Percentiles rank a stretch among this genome's conserved stretches.
Evolutionary conservation across 352 stramenopile genomes (phyloP).

Genomic region (Phytopythium ostracodes): DNA sequence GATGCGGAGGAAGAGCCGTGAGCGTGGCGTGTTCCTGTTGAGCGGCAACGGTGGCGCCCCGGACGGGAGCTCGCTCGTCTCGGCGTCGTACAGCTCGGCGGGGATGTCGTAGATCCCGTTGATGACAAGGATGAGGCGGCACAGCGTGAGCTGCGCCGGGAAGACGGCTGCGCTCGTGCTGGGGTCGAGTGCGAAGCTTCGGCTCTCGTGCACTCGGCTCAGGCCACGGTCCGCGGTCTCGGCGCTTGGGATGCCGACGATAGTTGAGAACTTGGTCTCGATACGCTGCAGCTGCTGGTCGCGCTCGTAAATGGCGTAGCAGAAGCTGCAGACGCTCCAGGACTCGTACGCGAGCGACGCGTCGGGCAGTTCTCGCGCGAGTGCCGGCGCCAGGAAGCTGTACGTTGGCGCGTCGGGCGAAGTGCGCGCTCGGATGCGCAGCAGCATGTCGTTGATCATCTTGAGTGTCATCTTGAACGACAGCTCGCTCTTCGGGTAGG

Average conservation of each 20-base stretch:
- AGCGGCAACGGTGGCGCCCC: not conserved
- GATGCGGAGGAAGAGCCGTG: slow-evolving; percentile 68
- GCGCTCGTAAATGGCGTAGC: slow-evolving; percentile 82
- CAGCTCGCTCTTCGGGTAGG: slow-evolving; percentile 69
- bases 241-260: slow-evolving; percentile 40
- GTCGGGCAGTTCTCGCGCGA: slow-evolving; percentile 40
- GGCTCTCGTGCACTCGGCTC: slow-evolving; percentile 40
- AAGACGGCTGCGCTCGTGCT: slow-evolving; percentile 34
- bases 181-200: slow-evolving; percentile 39
- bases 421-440: slow-evolving; percentile 54
- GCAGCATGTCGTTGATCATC: slow-evolving; percentile 83
- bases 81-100: slow-evolving; percentile 63
- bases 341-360: slow-evolving; percentile 73
- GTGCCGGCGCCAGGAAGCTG: slow-evolving; percentile 40
- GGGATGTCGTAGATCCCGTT: slow-evolving; percentile 84
- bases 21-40: slow-evolving; percentile 11
- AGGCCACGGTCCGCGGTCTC: slow-evolving; percentile 22
- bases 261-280: slow-evolving; percentile 52
- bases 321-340: slow-evolving; percentile 81
- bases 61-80: slow-evolving; percentile 19
- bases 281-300: slow-evolving; percentile 74
- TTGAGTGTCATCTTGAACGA: slow-evolving; percentile 87
- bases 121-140: slow-evolving; percentile 67
- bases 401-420: slow-evolving; percentile 37
- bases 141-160: slow-evolving; percentile 70